Evolutionary conservation across 805 yeast genomes (phyloP), one percentile per base, ranked within the genome.

Genomic region (Debaryomyces castellii): DNA sequence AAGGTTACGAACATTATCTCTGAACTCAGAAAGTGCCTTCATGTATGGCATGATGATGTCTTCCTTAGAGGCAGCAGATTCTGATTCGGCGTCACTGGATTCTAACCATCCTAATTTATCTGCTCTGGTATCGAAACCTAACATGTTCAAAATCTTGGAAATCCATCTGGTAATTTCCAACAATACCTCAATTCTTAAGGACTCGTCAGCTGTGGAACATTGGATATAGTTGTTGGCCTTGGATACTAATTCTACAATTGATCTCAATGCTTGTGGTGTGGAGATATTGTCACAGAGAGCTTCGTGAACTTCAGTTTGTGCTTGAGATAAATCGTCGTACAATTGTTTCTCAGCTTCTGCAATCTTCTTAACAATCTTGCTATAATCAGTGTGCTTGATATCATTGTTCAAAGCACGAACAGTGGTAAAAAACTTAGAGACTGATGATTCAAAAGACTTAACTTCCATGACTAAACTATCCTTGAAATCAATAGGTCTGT

Each of bases 201-300:
- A 81, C 39, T 49, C 40, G 11, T 69, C 52, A 20, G 60, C 63
- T n/a, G 76, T 59, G 8, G 81, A 62, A 25, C 47, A 34, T 52
- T 70, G 76, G 36, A 91, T 81, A 61, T 92, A 94, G 30, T 81
- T 77, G 63, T 94, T 92, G 6, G 88, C 60, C 46, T 74, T 76
- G 24, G 85, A 80, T 4, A 92, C 84, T 46, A 94, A 68, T 14
- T 87, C 95, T 49, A 78, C 68, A 41, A 94, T 57, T 1, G 71
- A 60, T 51, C 85, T 80, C 46, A 94, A 64, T 0, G 84, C 97
- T 46, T 70, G 75, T 18, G 96, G 94, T 1, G 94, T 86, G 3
- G 91, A 68, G 51, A 94, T 74, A 62, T 89, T 94, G 62, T 94
- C 99, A 67, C 96, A 85, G 69, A 94, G 87, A 1, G 96, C 87